phyloP scores from a whole-genome alignment of 805 yeast species.

The Zygosaccharomyces siamensis region DNA sequence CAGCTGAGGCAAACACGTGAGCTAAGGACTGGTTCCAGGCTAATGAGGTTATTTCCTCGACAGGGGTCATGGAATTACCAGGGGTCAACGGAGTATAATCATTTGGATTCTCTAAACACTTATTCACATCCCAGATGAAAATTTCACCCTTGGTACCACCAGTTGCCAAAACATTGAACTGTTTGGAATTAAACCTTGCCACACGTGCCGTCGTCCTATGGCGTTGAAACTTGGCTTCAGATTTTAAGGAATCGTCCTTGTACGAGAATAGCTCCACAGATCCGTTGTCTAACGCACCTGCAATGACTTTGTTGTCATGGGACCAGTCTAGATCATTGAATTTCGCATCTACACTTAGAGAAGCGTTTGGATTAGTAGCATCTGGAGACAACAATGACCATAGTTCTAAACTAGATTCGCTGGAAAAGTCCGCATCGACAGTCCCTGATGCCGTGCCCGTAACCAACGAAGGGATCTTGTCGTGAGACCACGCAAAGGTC shows the following conservation, averaged over 20 bases:
- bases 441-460: conserved; percentile 97
- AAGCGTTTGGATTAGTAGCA: conserved; percentile 38
- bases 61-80: conserved; percentile 73
- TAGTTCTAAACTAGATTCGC: conserved; percentile 70
- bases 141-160: conserved; percentile 90
- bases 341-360: conserved; percentile 49
- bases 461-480: conserved; percentile 66
- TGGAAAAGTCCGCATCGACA: conserved; percentile 79
- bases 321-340: conserved; percentile 88
- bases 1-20: conserved; percentile 88
- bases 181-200: conserved; percentile 72
- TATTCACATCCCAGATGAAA: conserved; percentile 81
- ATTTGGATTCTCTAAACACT: conserved; percentile 41
- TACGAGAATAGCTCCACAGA: conserved; percentile 74
- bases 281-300: conserved; percentile 88
- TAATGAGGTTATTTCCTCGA: conserved; percentile 73
- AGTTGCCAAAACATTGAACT: conserved; percentile 67
- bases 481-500: conserved; percentile 94
- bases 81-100: conserved; percentile 48
- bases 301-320: conserved; percentile 56
- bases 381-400: conserved; percentile 58
- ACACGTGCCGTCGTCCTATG: conserved; percentile 70
- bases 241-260: conserved; percentile 39
- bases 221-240: conserved; percentile 48
- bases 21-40: conserved; percentile 84